Percentiles rank a stretch among this genome's conserved stretches.
These are phyloP conservation scores for Xylariaceae sp. DNA, from an alignment of 2,329 filamentous ascomycete species.

Conservation along the genomic window DNA sequence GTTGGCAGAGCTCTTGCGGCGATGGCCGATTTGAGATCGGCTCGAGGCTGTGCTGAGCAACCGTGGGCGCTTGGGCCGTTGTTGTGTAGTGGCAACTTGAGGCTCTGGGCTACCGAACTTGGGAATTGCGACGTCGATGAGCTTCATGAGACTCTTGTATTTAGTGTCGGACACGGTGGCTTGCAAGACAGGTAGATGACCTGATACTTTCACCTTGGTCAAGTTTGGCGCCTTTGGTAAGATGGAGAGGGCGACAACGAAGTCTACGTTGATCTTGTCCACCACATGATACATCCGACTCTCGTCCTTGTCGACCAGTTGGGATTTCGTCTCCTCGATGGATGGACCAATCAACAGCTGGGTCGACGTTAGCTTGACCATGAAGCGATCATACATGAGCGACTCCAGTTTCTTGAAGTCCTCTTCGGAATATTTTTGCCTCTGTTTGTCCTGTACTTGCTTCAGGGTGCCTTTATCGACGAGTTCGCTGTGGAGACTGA, in stretches of 20 bases:
- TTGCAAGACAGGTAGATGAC: constrained; percentile 86
- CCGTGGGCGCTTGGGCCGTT: constrained; percentile 38
- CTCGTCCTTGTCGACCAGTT: constrained; percentile 64
- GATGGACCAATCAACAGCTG: constrained; percentile 94
- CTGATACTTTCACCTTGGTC: constrained; percentile 85
- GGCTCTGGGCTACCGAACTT: constrained; percentile 56
- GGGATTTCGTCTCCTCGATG: constrained; percentile 80
- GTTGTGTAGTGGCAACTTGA: constrained; percentile 22
- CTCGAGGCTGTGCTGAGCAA: constrained; percentile 42
- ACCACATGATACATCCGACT: constrained; percentile 79
- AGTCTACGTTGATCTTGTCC: constrained; percentile 95
- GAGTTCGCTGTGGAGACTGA: constrained; percentile 87
- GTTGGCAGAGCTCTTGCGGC: constrained; percentile 60
- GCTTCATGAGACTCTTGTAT: constrained; percentile 93
- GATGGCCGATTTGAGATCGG: constrained; percentile 41
- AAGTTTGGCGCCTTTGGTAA: constrained; percentile 92
- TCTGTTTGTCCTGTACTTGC: constrained; percentile 87
- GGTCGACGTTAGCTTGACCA: constrained; percentile 87
- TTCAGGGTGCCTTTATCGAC: constrained; percentile 87
- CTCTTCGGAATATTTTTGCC: constrained; percentile 77
- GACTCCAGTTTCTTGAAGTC: constrained; percentile 85
- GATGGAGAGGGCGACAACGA: constrained; percentile 93
- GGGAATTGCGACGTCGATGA: constrained; percentile 92
- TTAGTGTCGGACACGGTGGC: constrained; percentile 90
- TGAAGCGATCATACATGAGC: constrained; percentile 96